phyloP scores from a whole-genome alignment of 441 rosid species.

The Hura crepitans region DNA sequence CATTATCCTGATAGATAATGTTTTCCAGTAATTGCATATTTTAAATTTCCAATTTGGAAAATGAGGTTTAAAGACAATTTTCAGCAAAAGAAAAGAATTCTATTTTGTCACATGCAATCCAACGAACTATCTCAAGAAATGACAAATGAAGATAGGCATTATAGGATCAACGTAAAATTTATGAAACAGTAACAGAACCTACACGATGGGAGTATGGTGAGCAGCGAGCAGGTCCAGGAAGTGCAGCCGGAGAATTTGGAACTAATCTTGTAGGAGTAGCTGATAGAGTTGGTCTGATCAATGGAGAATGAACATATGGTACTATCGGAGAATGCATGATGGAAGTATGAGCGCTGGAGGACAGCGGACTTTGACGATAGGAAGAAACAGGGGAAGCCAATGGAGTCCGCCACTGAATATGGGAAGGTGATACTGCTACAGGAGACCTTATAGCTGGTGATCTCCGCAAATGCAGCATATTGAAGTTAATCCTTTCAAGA shows the following conservation, averaged over 20 bases:
- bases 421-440: conserved; percentile 32
- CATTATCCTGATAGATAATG: not conserved
- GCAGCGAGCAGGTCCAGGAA: conserved; percentile 16
- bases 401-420: conserved; percentile 28
- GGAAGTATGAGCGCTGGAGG: conserved; percentile 34
- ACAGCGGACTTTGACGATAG: conserved; percentile 28
- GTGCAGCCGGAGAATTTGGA: conserved; percentile 29
- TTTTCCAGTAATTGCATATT: too few species aligned
- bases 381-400: conserved; percentile 32
- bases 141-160: not conserved
- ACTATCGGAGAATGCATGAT: conserved; percentile 39
- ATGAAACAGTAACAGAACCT: not conserved
- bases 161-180: not conserved
- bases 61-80: too few species aligned
- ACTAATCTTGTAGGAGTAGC: conserved; percentile 43
- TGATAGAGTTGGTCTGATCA: conserved; percentile 39
- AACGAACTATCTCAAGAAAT: too few species aligned
- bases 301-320: conserved; percentile 42
- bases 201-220: conserved; percentile 44
- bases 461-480: conserved; percentile 37
- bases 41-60: too few species aligned
- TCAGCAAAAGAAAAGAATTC: too few species aligned
- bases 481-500: conserved; percentile 44
- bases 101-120: too few species aligned
- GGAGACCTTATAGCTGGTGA: conserved; percentile 40